phyloP scores from a whole-genome alignment of 2,329 filamentous ascomycete genomes.

The Celoporthe dispersa region DNA sequence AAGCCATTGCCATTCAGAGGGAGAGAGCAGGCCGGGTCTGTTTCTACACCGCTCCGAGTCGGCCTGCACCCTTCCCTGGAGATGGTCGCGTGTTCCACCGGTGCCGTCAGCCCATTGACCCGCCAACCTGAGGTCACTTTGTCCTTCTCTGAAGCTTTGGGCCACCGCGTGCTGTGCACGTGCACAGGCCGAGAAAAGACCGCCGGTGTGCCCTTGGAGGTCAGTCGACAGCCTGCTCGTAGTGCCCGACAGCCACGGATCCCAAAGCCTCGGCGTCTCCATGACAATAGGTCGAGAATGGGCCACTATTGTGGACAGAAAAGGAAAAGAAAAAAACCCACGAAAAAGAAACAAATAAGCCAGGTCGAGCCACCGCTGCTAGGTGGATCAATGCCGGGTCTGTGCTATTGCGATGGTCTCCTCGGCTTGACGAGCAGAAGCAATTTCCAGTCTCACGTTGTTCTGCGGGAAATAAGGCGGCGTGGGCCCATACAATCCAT shows the following conservation, averaged over 20 bases:
- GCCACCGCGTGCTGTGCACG: not conserved
- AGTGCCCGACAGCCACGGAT: not conserved
- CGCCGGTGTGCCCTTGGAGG: not conserved
- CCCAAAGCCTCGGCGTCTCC: not conserved
- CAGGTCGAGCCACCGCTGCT: not conserved
- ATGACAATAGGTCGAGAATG: not conserved
- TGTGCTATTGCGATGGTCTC: not conserved
- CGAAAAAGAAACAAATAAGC: not conserved
- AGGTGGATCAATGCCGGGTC: not conserved
- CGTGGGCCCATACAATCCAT: not conserved
- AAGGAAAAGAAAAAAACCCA: no score
- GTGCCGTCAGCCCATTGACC: not conserved
- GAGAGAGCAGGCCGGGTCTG: not conserved
- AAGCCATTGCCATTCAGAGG: not conserved
- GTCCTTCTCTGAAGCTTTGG: no score
- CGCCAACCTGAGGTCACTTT: not conserved
- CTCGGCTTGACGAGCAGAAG: not conserved
- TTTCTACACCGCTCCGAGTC: not conserved
- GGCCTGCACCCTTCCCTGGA: not conserved
- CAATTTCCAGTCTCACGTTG: conserved; percentile 4
- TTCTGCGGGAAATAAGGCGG: not conserved
- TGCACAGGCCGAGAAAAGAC: not conserved
- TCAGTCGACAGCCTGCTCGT: not conserved
- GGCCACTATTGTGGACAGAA: not conserved
- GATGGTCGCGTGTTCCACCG: not conserved